Evolutionary conservation across 2,329 filamentous ascomycete species (phyloP).

Genomic region (Emydomyces testavorans): DNA sequence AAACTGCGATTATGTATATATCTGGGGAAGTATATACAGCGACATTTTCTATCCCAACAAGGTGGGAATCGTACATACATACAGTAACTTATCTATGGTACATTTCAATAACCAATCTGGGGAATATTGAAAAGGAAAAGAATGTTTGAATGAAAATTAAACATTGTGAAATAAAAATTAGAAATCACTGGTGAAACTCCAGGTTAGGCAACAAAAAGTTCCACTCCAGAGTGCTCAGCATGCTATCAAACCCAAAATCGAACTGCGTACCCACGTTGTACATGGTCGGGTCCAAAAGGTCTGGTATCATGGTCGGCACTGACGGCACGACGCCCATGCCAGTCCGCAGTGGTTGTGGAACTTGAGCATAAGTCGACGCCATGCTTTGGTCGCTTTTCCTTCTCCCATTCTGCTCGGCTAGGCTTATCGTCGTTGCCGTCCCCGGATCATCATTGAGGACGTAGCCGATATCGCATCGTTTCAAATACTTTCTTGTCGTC

Average conservation of each 20-base stretch:
- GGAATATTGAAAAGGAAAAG: neutral
- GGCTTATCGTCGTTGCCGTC: neutral
- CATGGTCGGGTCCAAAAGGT: neutral
- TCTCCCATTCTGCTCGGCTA: neutral
- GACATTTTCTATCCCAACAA: neutral
- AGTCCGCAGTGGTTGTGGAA: neutral
- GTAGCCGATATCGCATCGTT: conserved; percentile 17
- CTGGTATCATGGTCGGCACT: neutral
- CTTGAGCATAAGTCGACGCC: neutral
- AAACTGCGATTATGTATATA: too few relatives aligned
- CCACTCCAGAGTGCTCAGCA: conserved; percentile 1
- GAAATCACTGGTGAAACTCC: neutral
- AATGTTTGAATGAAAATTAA: too few relatives aligned
- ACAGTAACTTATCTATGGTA: neutral
- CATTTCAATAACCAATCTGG: neutral
- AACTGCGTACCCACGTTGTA: neutral
- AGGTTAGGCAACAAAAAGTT: neutral
- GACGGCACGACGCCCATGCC: neutral
- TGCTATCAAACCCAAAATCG: conserved; percentile 3
- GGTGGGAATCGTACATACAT: neutral
- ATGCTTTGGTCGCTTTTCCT: neutral
- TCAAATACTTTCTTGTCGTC: conserved; percentile 22
- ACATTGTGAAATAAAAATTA: too few relatives aligned
- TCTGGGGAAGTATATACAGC: too few relatives aligned
- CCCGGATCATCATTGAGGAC: conserved; percentile 13